Base-by-base conservation (phyloP, 2,329 filamentous ascomycete species). In the Colletotrichum ledebouriae region DNA sequence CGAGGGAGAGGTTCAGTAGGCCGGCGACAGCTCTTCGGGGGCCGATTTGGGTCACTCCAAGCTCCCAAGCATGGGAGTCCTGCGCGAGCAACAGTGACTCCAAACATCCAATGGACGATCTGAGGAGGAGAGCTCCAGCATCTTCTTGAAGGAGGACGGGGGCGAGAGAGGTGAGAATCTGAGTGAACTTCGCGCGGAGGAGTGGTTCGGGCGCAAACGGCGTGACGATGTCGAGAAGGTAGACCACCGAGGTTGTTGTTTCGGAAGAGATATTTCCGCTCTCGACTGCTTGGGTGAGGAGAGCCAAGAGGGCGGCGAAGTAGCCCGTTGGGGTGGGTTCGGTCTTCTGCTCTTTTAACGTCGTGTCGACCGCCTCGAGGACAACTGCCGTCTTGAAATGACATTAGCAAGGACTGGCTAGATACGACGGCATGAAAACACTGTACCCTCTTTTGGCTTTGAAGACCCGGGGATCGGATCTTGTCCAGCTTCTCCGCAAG, bases 401-500 rank as follows among this genome's bases (percentile, higher is more conserved):
- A 17, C 20, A 34, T 68, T 58, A 64, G 39, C 50, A 50, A 50
- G 15, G n/a, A 7, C 29, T 29, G 7, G 29, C 7, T 9, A 29
- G 29, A 9, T 29, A 29, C 29, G 29, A 29, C 29, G 29, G 29
- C 58, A 70, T 61, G 71, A 72, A 49, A 47, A 59, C 37, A 53
- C 25, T 15, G 73, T 83, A 96, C 94, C 87, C 94, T 94, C 80
- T 97, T 90, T 83, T 98, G 94, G 79, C 93, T 97, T 81, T 98
- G 93, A 76, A 98, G 89, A 81, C 97, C 97, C 64, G 96, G 96
- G 78, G 93, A 96, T 82, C 96, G 93, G 80, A 98, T 98, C 88
- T 97, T 98, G 84, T 95, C 93, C 79, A 99, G 89, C 85, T 94
- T 97, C 85, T 97, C 95, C 79, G 92, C 90, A 76, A 98, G 76